Evolutionary conservation across 208 protist species (phyloP).

Genomic region (Balamuthia mandrillaris): DNA sequence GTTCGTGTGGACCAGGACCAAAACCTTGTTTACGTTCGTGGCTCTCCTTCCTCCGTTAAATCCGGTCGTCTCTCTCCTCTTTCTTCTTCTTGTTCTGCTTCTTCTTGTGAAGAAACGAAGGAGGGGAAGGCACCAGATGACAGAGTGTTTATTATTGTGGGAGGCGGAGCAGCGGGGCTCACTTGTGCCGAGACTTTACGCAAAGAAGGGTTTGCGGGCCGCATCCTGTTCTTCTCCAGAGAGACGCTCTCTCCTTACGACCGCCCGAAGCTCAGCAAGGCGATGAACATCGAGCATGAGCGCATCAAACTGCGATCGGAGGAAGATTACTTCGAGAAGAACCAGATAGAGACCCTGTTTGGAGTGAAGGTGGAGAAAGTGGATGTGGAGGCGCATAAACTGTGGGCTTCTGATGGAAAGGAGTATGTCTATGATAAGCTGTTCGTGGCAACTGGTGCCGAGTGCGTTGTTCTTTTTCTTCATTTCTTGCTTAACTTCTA

Average conservation of each 20-base stretch:
- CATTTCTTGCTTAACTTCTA: not conserved
- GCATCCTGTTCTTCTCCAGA: constrained; percentile 45
- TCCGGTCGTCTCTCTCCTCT: not conserved
- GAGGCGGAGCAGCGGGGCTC: constrained; percentile 23
- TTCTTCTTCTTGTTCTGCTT: not conserved
- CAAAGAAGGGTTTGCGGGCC: constrained; percentile 40
- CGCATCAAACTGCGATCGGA: constrained; percentile 29
- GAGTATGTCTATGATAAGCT: not conserved
- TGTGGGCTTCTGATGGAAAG: not conserved
- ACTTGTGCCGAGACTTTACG: constrained; percentile 40
- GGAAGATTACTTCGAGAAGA: constrained; percentile 24
- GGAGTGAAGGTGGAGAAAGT: not conserved
- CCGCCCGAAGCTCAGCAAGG: constrained; percentile 53
- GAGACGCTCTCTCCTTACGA: constrained; percentile 56
- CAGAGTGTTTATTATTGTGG: constrained; percentile 30
- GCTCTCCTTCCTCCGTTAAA: not conserved
- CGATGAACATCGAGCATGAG: constrained; percentile 28
- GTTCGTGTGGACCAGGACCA: not conserved
- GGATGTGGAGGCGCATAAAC: not conserved
- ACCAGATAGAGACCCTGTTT: constrained; percentile 24
- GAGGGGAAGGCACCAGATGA: constrained; percentile 28
- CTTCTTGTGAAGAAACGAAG: not conserved
- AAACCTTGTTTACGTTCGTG: not conserved
- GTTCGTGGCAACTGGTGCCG: constrained; percentile 37
- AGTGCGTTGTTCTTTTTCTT: not conserved